Percentiles rank a stretch among this genome's conserved stretches.
Evolutionary conservation across 23 red algal genomes (phyloP).

Genomic region (Gracilaria vermiculophylla): DNA sequence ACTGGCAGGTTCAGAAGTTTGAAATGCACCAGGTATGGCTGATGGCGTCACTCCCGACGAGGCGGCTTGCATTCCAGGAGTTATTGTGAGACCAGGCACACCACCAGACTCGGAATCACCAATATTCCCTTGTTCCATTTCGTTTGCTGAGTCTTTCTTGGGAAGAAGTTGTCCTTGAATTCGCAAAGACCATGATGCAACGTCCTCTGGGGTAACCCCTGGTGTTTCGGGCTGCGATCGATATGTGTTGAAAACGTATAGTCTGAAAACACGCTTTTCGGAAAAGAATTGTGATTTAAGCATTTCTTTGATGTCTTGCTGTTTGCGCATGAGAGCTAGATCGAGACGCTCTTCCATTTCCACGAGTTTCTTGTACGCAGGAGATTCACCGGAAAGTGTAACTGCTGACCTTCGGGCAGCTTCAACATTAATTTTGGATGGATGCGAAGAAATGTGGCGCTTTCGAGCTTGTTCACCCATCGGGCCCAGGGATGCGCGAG

Average conservation of each 20-base stretch:
- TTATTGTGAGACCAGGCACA: conserved; percentile 16
- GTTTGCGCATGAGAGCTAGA: conserved; percentile 68
- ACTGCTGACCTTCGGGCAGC: conserved; percentile 37
- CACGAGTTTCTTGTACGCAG: conserved; percentile 48
- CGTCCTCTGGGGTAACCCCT: conserved; percentile 40
- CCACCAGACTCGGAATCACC: not conserved
- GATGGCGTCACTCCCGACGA: not conserved
- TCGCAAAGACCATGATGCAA: conserved; percentile 63
- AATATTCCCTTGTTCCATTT: not conserved
- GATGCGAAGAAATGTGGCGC: conserved; percentile 7
- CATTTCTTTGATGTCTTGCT: conserved; percentile 53
- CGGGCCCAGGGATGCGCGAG: conserved; percentile 17
- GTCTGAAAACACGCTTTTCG: conserved; percentile 58
- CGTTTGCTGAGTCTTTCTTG: not conserved
- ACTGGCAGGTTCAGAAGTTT: not conserved
- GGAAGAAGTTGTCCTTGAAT: conserved; percentile 58
- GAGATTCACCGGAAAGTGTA: conserved; percentile 45
- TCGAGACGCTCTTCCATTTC: conserved; percentile 59
- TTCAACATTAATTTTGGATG: conserved; percentile 24
- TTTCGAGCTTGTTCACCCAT: conserved; percentile 29
- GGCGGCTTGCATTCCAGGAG: not conserved
- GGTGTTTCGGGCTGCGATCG: conserved; percentile 40
- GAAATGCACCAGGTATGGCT: not conserved
- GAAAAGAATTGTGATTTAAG: conserved; percentile 49
- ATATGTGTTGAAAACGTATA: conserved; percentile 69